Percentiles rank a stretch among this genome's conserved stretches.
These are phyloP conservation scores for Moricandia moricandioides DNA, from an alignment of 345 rosid genomes.

Conservation along the genomic window DNA sequence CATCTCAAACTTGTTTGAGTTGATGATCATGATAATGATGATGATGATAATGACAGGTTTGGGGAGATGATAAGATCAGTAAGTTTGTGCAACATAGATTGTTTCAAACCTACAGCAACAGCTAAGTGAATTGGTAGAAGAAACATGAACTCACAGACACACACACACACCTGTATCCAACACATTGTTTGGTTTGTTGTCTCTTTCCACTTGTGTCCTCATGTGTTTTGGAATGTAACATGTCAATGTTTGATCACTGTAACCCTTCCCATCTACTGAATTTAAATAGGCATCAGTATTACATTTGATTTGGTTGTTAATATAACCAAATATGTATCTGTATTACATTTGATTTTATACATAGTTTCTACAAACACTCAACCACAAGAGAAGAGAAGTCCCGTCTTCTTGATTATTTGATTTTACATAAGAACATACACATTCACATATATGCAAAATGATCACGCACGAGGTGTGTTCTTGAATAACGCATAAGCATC, in stretches of 20 bases:
- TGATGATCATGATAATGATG: background rate
- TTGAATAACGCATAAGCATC: conserved; percentile 66
- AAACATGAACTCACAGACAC: conserved; percentile 9
- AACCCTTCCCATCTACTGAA: background rate
- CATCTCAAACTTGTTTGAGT: background rate
- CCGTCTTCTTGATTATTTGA: conserved; percentile 22
- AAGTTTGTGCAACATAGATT: conserved; percentile 80
- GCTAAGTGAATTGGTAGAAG: conserved; percentile 25
- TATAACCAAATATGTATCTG: too few relatives aligned
- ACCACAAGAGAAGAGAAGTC: conserved; percentile 10
- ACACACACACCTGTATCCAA: conserved; percentile 4
- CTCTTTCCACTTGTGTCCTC: conserved; percentile 4
- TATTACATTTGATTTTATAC: conserved; percentile 24
- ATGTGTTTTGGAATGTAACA: conserved; percentile 22
- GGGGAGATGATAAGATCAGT: conserved; percentile 88
- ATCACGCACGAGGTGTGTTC: conserved; percentile 16
- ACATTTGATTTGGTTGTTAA: too few relatives aligned
- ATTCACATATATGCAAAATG: too few relatives aligned
- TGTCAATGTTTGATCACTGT: background rate
- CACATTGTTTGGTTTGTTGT: conserved; percentile 9
- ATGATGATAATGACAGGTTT: conserved; percentile 52
- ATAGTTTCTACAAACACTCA: conserved; percentile 18
- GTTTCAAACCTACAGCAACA: conserved; percentile 77
- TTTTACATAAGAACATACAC: conserved; percentile 6
- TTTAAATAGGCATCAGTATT: background rate